Conservation (phyloP, 306 rosid species). For the Malus asiatica region DNA sequence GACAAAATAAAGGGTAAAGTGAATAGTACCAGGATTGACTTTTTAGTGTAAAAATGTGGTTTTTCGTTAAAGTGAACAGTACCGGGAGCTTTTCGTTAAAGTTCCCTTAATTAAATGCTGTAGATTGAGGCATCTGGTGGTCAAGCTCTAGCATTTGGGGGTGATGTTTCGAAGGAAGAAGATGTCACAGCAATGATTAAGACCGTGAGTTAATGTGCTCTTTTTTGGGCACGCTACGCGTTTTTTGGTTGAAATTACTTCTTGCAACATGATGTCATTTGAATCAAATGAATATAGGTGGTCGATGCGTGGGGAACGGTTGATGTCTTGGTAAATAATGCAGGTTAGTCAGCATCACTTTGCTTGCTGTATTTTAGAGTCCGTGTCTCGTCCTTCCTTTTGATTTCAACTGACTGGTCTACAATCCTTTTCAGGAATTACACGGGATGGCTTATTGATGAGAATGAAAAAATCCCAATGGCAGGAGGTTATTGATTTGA, state of each 20-base stretch:
- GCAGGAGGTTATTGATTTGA: conserved; percentile 93
- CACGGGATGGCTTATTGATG: conserved; percentile 83
- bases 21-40: too few species aligned
- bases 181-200: conserved; percentile 82
- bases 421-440: conserved; percentile 52
- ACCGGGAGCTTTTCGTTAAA: too few species aligned
- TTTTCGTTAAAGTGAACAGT: too few species aligned
- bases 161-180: conserved; percentile 80
- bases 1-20: too few species aligned
- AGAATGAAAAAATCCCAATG: conserved; percentile 96
- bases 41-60: too few species aligned
- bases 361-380: neutral
- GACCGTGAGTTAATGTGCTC: conserved; percentile 44
- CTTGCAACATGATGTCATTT: neutral
- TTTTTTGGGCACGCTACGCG: neutral
- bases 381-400: neutral
- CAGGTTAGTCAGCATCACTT: conserved; percentile 41
- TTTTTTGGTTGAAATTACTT: conserved; percentile 12
- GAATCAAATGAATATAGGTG: conserved; percentile 45
- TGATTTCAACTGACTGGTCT: neutral
- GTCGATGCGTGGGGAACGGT: conserved; percentile 93
- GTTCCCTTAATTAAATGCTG: neutral
- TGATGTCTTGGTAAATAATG: conserved; percentile 85
- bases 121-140: conserved; percentile 88
- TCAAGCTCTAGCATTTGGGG: conserved; percentile 75